Evolutionary conservation across 176 grass and related monocot species (phyloP).

Genomic region (Phoenix dactylifera): DNA sequence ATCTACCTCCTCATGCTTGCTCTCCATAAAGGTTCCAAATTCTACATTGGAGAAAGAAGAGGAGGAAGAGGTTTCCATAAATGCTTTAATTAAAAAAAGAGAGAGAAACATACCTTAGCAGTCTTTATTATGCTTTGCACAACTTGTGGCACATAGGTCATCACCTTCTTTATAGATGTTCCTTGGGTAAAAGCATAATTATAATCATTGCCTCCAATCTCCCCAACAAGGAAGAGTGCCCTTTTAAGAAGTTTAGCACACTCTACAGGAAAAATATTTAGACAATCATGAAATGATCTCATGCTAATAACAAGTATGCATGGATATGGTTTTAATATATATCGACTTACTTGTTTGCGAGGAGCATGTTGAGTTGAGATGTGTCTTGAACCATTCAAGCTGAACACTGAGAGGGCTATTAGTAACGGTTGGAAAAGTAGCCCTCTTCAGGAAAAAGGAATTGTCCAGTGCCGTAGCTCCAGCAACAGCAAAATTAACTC

Average conservation of each 20-base stretch:
- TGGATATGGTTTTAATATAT: too few species aligned
- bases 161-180: constrained; percentile 37
- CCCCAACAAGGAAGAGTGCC: constrained; percentile 70
- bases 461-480: constrained; percentile 71
- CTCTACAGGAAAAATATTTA: constrained; percentile 21
- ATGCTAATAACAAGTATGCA: too few species aligned
- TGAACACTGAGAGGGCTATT: constrained; percentile 57
- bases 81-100: too few species aligned
- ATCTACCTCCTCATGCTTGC: too few species aligned
- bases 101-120: constrained; percentile 31
- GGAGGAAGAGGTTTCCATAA: background rate
- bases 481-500: constrained; percentile 87
- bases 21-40: too few species aligned
- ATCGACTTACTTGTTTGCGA: constrained; percentile 31
- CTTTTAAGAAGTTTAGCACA: constrained; percentile 40
- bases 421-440: constrained; percentile 32
- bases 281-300: too few species aligned
- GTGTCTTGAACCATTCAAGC: constrained; percentile 63
- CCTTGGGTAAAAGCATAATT: constrained; percentile 76
- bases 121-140: constrained; percentile 41
- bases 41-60: background rate
- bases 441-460: constrained; percentile 27
- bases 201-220: constrained; percentile 98
- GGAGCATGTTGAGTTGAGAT: constrained; percentile 64
- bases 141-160: constrained; percentile 64